Evolutionary conservation across 306 rosid genomes (phyloP).

Genomic region (Cajanus cajan): DNA sequence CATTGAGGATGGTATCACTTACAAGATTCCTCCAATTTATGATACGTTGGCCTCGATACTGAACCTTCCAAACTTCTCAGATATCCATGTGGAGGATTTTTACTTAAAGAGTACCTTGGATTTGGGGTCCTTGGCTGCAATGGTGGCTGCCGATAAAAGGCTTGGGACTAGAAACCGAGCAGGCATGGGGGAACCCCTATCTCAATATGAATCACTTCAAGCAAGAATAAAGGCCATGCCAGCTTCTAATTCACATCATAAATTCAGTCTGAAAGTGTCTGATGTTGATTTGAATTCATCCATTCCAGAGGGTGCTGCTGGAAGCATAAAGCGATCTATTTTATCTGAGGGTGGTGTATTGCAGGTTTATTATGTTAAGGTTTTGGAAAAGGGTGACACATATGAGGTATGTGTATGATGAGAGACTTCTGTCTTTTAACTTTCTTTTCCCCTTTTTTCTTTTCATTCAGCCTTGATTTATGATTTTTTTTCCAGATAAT

Average conservation of each 20-base stretch:
- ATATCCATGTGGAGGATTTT: conserved; percentile 77
- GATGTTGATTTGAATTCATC: conserved; percentile 68
- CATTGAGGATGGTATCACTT: conserved; percentile 78
- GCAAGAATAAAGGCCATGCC: conserved; percentile 64
- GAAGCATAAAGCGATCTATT: conserved; percentile 84
- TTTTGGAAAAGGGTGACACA: conserved; percentile 97
- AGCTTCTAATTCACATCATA: conserved; percentile 61
- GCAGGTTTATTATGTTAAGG: conserved; percentile 92
- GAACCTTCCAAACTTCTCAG: conserved; percentile 83
- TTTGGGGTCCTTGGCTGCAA: conserved; percentile 86
- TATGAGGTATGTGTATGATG: conserved; percentile 64
- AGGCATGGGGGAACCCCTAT: conserved; percentile 80
- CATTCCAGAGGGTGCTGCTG: conserved; percentile 98
- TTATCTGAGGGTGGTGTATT: conserved; percentile 91
- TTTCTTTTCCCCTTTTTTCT: neutral
- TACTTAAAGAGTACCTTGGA: conserved; percentile 88
- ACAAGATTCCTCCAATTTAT: conserved; percentile 86
- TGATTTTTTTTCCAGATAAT: conserved; percentile 68
- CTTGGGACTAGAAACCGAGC: conserved; percentile 54
- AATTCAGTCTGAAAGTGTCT: conserved; percentile 75
- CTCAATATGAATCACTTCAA: conserved; percentile 81
- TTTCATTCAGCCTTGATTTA: conserved; percentile 22
- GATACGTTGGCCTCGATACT: conserved; percentile 57
- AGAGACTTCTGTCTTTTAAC: neutral
- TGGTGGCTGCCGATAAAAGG: conserved; percentile 78